Percentiles rank a stretch among this genome's conserved stretches.
These are phyloP conservation scores for Colletotrichum horii DNA, from an alignment of 2,329 filamentous ascomycete genomes.

Conservation along the genomic window DNA sequence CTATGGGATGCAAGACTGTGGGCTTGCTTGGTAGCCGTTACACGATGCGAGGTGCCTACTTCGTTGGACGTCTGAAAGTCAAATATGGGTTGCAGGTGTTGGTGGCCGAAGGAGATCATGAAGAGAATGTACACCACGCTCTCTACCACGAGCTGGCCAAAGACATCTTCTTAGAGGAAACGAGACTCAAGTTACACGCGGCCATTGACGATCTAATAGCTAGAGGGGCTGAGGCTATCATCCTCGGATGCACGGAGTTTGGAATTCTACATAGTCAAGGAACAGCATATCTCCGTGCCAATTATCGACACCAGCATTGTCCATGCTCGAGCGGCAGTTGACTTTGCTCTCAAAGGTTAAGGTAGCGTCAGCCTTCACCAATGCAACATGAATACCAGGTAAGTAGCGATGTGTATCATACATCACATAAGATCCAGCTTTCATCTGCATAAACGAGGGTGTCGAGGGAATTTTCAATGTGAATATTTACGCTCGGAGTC, in stretches of 20 bases:
- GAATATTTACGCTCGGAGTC: neutral
- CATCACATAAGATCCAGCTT: neutral
- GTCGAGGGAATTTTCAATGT: neutral
- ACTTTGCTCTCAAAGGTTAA: neutral
- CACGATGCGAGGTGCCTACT: neutral
- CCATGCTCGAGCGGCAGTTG: neutral
- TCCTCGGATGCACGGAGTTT: neutral
- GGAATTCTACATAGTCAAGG: neutral
- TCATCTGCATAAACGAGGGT: neutral
- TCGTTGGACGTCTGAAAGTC: neutral
- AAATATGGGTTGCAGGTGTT: neutral
- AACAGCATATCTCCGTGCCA: neutral
- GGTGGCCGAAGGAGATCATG: neutral
- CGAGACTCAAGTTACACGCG: neutral
- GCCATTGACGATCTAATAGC: neutral
- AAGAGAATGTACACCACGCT: neutral
- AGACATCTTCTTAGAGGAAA: neutral
- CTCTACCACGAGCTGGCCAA: neutral
- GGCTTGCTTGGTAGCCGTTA: neutral
- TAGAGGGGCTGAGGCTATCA: neutral
- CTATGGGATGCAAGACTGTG: neutral
- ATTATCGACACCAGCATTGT: neutral
- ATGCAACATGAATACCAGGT: neutral
- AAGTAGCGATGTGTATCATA: neutral
- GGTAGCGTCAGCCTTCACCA: neutral